Evolutionary conservation across 2,329 filamentous ascomycete genomes (phyloP).

Genomic region (Penicillium sp.): DNA sequence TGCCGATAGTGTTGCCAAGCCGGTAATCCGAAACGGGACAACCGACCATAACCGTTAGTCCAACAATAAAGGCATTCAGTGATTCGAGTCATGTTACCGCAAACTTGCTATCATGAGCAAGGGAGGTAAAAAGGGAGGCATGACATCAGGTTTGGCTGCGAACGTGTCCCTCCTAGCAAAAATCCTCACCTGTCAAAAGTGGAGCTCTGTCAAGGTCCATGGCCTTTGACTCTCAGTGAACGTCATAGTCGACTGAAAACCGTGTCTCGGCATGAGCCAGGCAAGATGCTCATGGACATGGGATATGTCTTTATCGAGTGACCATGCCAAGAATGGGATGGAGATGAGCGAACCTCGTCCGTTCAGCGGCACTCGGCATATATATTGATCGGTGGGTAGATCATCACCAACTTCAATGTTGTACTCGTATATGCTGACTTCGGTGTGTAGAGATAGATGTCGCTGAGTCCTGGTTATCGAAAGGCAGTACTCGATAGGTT

Average conservation of each 20-base stretch:
- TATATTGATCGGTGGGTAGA: no score
- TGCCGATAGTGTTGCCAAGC: not conserved
- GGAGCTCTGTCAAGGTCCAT: not conserved
- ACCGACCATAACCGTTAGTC: not conserved
- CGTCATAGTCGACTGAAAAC: no score
- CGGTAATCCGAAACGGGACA: not conserved
- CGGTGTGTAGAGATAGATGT: no score
- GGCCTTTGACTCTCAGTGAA: not conserved
- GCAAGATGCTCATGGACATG: not conserved
- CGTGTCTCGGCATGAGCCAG: not conserved
- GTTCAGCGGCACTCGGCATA: no score
- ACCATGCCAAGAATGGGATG: no score
- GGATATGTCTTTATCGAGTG: not conserved
- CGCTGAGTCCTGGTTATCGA: no score
- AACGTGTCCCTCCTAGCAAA: not conserved
- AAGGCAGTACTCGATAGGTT: not conserved
- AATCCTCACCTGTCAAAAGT: not conserved
- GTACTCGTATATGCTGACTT: not conserved
- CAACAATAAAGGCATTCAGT: not conserved
- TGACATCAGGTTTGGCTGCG: not conserved
- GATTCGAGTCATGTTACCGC: not conserved
- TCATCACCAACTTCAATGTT: no score
- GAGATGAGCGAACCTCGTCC: no score
- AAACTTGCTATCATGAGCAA: not conserved
- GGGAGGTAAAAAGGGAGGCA: not conserved